Evolutionary conservation across 2,329 filamentous ascomycete genomes (phyloP).

Genomic region (Penicillium sp.): DNA sequence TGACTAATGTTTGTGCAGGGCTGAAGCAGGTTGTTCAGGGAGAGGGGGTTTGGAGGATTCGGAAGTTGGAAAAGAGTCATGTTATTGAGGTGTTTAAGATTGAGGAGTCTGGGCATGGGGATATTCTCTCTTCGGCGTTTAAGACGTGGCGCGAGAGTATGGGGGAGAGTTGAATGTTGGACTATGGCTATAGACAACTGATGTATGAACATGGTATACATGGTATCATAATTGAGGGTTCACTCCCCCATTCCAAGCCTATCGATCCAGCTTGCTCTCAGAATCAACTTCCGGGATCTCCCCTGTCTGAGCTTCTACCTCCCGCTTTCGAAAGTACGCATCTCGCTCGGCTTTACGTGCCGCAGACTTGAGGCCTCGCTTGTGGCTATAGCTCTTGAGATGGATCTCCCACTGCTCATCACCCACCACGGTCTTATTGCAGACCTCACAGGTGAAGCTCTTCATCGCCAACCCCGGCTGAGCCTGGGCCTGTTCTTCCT

Average conservation of each 20-base stretch:
- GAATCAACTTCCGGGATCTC: neutral
- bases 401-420: constrained; percentile 61
- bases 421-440: constrained; percentile 59
- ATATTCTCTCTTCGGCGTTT: constrained; percentile 76
- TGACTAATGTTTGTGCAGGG: constrained; percentile 48
- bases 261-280: neutral
- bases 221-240: neutral
- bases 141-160: constrained; percentile 62
- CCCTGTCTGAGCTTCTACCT: constrained; percentile 11
- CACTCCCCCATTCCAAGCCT: neutral
- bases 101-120: constrained; percentile 72
- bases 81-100: constrained; percentile 73
- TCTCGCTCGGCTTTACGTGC: constrained; percentile 34
- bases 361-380: constrained; percentile 54
- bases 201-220: constrained; percentile 3
- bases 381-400: constrained; percentile 58
- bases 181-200: no score
- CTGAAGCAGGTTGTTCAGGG: constrained; percentile 60
- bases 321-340: constrained; percentile 34
- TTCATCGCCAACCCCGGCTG: constrained; percentile 52
- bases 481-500: constrained; percentile 52
- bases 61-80: constrained; percentile 62
- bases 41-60: constrained; percentile 81
- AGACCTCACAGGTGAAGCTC: constrained; percentile 66
- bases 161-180: no score